phyloP scores from a whole-genome alignment of 805 yeast genomes.

The Crinitomyces ghanaensis region DNA sequence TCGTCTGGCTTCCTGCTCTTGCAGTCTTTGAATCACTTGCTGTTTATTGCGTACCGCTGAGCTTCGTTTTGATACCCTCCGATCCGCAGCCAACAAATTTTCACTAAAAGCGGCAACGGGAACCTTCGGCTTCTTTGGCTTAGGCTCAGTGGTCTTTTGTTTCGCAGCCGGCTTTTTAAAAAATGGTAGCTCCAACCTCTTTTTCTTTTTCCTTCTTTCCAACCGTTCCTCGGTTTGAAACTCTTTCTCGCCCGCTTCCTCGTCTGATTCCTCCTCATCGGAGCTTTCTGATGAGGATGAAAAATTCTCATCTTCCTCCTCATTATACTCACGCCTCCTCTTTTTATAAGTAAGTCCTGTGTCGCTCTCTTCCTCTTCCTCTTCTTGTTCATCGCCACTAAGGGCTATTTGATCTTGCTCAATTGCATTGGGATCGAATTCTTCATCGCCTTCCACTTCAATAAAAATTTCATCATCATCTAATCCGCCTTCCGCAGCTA shows the following conservation, averaged over 20 bases:
- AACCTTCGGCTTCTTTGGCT: slow-evolving; percentile 26
- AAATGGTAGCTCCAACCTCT: slow-evolving; percentile 25
- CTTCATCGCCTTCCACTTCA: slow-evolving; percentile 32
- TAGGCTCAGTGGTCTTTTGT: slow-evolving; percentile 11
- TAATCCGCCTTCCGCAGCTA: slow-evolving; percentile 57
- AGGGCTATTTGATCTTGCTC: slow-evolving; percentile 17
- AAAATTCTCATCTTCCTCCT: slow-evolving; percentile 35
- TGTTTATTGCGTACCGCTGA: slow-evolving; percentile 69
- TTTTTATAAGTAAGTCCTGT: slow-evolving; percentile 7
- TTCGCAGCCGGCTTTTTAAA: slow-evolving; percentile 23
- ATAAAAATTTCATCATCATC: slow-evolving; percentile 44
- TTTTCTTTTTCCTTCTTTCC: slow-evolving; percentile 20
- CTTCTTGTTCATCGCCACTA: slow-evolving; percentile 17
- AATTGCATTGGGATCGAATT: slow-evolving; percentile 25
- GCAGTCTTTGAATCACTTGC: slow-evolving; percentile 61
- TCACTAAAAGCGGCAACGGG: slow-evolving; percentile 21
- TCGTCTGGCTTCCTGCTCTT: slow-evolving; percentile 53
- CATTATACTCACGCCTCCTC: slow-evolving; percentile 11
- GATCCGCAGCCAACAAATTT: slow-evolving; percentile 36
- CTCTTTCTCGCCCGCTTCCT: slow-evolving; percentile 60
- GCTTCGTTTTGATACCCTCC: slow-evolving; percentile 68
- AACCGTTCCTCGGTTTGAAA: slow-evolving; percentile 33
- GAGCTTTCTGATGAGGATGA: slow-evolving; percentile 37
- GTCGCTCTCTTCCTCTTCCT: slow-evolving; percentile 10
- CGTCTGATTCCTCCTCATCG: slow-evolving; percentile 41